Percentiles rank a stretch among this genome's conserved stretches.
phyloP scores from a whole-genome alignment of 2,329 filamentous ascomycete species.

The Pyrenophora teres region DNA sequence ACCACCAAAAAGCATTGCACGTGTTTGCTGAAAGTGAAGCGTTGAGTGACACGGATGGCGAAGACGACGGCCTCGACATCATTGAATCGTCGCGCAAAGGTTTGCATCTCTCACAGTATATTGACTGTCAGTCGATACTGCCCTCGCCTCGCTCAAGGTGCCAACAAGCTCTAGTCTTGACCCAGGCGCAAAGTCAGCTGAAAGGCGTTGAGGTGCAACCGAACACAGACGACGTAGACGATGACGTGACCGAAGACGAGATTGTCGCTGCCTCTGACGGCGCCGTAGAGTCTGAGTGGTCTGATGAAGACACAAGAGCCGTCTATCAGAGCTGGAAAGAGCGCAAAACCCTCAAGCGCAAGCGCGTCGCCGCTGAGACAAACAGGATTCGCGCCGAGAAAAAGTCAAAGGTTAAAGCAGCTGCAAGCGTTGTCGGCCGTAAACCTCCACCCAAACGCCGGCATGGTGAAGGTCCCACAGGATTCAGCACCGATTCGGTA shows the following conservation, averaged over 20 bases:
- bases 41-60: slow-evolving; percentile 37
- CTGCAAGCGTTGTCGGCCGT: slow-evolving; percentile 50
- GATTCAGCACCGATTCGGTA: slow-evolving; percentile 29
- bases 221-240: background rate
- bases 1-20: slow-evolving; percentile 24
- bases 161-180: slow-evolving; percentile 29
- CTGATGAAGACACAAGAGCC: slow-evolving; percentile 61
- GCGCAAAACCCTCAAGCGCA: slow-evolving; percentile 59
- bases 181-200: slow-evolving; percentile 33
- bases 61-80: slow-evolving; percentile 51
- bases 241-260: slow-evolving; percentile 19
- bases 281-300: slow-evolving; percentile 40
- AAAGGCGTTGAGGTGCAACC: slow-evolving; percentile 14
- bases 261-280: slow-evolving; percentile 6
- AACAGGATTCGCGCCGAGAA: slow-evolving; percentile 54
- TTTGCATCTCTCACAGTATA: slow-evolving; percentile 41
- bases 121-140: slow-evolving; percentile 31
- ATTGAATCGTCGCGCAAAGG: slow-evolving; percentile 41
- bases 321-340: slow-evolving; percentile 69
- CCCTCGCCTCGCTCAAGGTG: background rate
- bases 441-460: slow-evolving; percentile 33
- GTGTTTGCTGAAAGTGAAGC: slow-evolving; percentile 35
- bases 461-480: slow-evolving; percentile 7
- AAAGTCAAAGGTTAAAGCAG: slow-evolving; percentile 52
- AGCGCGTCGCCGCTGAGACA: slow-evolving; percentile 56